Base-by-base conservation (phyloP, 139 green algal species). In the Haematococcus sp. region DNA sequence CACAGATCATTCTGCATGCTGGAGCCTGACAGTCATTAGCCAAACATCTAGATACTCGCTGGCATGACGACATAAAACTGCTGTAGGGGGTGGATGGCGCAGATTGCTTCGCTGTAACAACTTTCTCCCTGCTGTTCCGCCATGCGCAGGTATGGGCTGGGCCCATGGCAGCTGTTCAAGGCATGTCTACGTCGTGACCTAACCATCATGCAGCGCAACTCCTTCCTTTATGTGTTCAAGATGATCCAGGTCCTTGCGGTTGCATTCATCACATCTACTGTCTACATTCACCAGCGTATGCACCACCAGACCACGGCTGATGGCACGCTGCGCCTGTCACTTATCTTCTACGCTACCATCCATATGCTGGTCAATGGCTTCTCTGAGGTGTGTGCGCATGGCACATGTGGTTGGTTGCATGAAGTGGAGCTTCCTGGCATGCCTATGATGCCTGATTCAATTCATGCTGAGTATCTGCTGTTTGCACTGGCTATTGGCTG, bases 161-260 rank as follows among this genome's bases (percentile, higher is more conserved):
- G 32, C 22, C 20, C 52, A 0, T 46, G 28, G 43, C 31, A 61
- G 25, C 2, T 49, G 22, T 82, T 88, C 71, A 80, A 80, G 68
- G 85, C 82, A 7, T 31, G 75, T 19, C 25, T 80, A 49, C 55
- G 63, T 25, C 79, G 85, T 5, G 85, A 90, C 20, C 65, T 54
- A 17, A 84, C 75, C 1, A 73, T 90, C 28, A 82, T 86, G 75
- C 70, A 83, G 75, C 76, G 85, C 49, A 87, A 90, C 75, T 51
- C 9, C 32, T 79, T 84, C 35, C 34, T 88, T 20, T 90, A 86
- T 44, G 56, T 66, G 16, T 79, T 79, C 30, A 68, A 70, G 16
- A 81, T 69, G 22, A 70, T 79, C 4, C 76, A 85, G 63, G 73
- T 80, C 15, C 64, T 46, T 3, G 25, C 70, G 22, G 46, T 71